Evolutionary conservation across 805 yeast species (phyloP), one percentile per base, ranked within the genome.

Genomic region (Wickerhamomyces hampshirensis): DNA sequence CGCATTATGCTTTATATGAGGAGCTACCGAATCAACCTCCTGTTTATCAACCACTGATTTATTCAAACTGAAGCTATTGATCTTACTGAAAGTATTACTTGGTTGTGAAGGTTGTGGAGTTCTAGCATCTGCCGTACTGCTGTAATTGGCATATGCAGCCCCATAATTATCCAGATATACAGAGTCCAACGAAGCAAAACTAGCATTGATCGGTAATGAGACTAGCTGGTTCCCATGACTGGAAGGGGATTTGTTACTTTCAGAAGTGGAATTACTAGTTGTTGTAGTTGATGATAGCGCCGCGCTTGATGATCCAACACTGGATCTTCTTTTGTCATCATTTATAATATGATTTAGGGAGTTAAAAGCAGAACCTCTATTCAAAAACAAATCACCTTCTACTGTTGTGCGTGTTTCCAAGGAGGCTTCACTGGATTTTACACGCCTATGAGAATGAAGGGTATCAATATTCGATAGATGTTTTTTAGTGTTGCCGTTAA

Each of bases 111-210:
- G 33, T 10, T 28, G 30, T 17, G 46, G 43, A 17, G 18, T 33
- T 40, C 51, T 44, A 8, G 51, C 47, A 35, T 43, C 46, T 23
- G 38, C 31, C 12, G 33, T 40, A n/a, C 34, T 41, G 3, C 47
- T 36, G 27, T 41, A 38, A 11, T 21, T 21, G 10, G 37, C 44
- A 34, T 46, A 50, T 9, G 44, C 31, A 8, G 49, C 37, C 2
- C 51, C 68, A 41, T 69, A 66, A 40, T 68, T 73, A 35, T 76
- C 82, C 46, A 76, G 71, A 51, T 80, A 78, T 40, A 74, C 70
- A 53, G 88, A 77, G 50, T 80, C 88, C 51, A 84, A 61, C 0
- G 89, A 82, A 1, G 91, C 91, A 65, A 81, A 82, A 43, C 88
- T 80, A 28, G 84, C 84, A 42, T 76, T 80, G 12, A 80, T 64